Conservation (phyloP, 2,329 filamentous ascomycete species). For the Orbilia javanica region DNA sequence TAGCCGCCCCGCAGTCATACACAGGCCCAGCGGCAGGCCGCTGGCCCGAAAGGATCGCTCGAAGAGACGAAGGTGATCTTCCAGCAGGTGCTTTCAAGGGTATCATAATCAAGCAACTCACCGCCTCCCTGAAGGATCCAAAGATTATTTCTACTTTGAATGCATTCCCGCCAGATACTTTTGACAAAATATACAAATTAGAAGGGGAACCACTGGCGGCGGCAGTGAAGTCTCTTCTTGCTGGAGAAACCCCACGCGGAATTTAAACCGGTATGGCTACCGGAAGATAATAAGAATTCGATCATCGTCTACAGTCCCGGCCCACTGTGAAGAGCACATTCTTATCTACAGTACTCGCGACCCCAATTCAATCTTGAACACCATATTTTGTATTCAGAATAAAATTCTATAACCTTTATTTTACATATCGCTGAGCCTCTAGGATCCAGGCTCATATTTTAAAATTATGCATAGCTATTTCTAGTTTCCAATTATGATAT, state of each 20-base stretch:
- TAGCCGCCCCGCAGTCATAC: background rate
- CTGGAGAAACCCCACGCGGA: background rate
- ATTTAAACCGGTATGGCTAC: no score
- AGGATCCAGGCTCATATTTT: no score
- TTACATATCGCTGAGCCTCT: no score
- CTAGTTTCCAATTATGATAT: no score
- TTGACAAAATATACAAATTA: background rate
- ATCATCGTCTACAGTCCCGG: no score
- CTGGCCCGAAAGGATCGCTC: background rate
- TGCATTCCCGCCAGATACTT: background rate
- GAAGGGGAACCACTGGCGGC: background rate
- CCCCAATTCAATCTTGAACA: no score
- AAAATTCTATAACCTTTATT: no score
- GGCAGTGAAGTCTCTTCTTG: background rate
- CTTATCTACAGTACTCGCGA: no score
- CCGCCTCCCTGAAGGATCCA: background rate
- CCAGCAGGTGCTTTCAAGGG: background rate
- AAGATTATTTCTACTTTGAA: background rate
- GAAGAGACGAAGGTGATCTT: constrained; percentile 1
- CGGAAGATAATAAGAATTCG: no score
- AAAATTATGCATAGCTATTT: no score
- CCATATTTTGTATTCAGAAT: no score
- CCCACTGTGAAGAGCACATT: no score
- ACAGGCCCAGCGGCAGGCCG: background rate
- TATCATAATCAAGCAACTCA: constrained; percentile 5